Evolutionary conservation across 2,329 filamentous ascomycete species (phyloP).

Genomic region (Arthroderma sp.): DNA sequence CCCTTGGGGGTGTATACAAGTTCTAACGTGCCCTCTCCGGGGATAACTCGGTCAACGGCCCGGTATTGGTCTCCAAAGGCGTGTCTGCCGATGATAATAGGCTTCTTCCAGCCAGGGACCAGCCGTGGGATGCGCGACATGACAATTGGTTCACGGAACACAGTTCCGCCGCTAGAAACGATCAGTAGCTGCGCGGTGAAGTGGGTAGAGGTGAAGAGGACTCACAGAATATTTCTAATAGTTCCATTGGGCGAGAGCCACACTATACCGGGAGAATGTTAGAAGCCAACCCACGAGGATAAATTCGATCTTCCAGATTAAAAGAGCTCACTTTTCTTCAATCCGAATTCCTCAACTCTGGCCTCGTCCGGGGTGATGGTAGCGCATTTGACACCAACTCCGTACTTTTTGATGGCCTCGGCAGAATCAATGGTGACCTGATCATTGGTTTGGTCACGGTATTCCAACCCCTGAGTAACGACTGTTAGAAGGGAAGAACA

Average conservation of each 20-base stretch:
- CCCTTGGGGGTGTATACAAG: conserved; percentile 80
- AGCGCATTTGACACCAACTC: conserved; percentile 96
- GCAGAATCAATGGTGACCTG: conserved; percentile 91
- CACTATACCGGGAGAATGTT: conserved; percentile 43
- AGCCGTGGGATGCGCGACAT: conserved; percentile 86
- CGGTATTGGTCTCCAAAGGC: conserved; percentile 98
- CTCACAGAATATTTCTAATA: conserved; percentile 50
- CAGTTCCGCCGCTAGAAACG: conserved; percentile 61
- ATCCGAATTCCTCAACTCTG: conserved; percentile 92
- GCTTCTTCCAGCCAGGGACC: conserved; percentile 94
- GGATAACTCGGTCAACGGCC: conserved; percentile 78
- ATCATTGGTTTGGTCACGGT: conserved; percentile 92
- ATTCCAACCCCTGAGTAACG: conserved; percentile 55
- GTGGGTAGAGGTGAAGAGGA: conserved; percentile 8
- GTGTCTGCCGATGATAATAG: conserved; percentile 97
- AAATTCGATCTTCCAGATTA: conserved; percentile 4
- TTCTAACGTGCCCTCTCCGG: conserved; percentile 73
- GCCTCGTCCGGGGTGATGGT: conserved; percentile 98
- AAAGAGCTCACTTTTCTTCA: conserved; percentile 76
- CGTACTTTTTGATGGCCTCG: conserved; percentile 98
- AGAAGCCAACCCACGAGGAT: neutral
- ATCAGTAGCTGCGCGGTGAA: neutral
- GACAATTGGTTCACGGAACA: conserved; percentile 98
- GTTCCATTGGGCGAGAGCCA: conserved; percentile 97
- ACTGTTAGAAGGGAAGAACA: conserved; percentile 6